Base-by-base conservation (phyloP, 768 basidiomycete genomes). In the Podaxis rugospora region DNA sequence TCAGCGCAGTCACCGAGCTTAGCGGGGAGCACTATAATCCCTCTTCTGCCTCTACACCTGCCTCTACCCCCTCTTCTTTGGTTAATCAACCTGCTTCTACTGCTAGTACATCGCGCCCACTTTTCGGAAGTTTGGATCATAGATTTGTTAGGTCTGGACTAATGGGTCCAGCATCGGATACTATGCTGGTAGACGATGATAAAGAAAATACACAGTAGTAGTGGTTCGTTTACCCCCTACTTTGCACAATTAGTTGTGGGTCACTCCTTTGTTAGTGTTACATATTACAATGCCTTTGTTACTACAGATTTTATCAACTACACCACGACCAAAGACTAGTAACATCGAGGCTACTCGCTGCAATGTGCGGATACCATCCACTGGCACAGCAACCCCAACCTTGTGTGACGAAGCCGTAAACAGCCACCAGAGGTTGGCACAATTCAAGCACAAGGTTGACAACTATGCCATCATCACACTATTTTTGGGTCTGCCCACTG, bases 1-100 rank as follows among this genome's bases (percentile, higher is more conserved):
- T 93, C 51, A 83, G 82, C 14, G 76, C 87, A 7, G 83, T 85
- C n/a, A 90, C 88, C 11, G 53, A 9, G 80, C 81, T 4, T 51
- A 58, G 50, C 18, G 39, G 36, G 13, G 56, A 49, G 6, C 50
- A 59, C 27, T 51, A 32, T 14, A 51, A 32, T 35, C 35, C 55
- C n/a, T 13, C 28, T 6, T n/a, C 42, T 46, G n/a, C n/a, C 18
- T 25, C 49, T 28, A 16, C 32, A 7, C 13, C 50, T 16, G 23
- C 5, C 23, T 11, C 25, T 25, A 14, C 21, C 13, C 9, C 47
- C 3, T 5, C 47, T 11, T 27, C 47, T 10, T 25, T 11, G 18
- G 18, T 21, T 4, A 23, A 11, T 23, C 47, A 49, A 23, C 4
- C 47, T 49, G 47, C 18, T 27, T 13, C 47, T 49, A 23, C 65